Evolutionary conservation across 1,284 basidiomycete species (phyloP).

Genomic region (Pseudozyma sp.): DNA sequence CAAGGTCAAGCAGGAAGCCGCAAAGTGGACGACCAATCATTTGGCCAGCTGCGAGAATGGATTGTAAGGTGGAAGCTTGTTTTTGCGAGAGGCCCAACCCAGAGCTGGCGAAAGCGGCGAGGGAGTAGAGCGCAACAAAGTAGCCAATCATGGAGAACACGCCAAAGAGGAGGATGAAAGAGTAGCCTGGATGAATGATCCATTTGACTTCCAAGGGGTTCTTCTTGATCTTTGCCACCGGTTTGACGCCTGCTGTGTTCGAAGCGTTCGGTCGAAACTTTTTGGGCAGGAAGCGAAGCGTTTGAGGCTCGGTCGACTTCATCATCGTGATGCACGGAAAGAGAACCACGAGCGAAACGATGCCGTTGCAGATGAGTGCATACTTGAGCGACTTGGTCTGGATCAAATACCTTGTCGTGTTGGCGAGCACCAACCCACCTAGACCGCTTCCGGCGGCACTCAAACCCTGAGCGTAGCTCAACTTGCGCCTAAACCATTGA

Average conservation of each 20-base stretch:
- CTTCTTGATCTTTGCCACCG: slow-evolving; percentile 49
- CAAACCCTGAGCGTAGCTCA: slow-evolving; percentile 35
- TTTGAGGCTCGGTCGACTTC: slow-evolving; percentile 53
- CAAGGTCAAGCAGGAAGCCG: slow-evolving; percentile 69
- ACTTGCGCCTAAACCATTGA: slow-evolving; percentile 40
- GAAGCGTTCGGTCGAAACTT: background rate
- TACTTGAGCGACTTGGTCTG: slow-evolving; percentile 47
- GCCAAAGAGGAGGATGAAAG: slow-evolving; percentile 59
- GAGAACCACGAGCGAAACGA: slow-evolving; percentile 68
- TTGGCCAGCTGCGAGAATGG: slow-evolving; percentile 71
- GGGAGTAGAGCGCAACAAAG: slow-evolving; percentile 71
- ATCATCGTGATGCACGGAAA: slow-evolving; percentile 68
- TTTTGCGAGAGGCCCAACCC: slow-evolving; percentile 70
- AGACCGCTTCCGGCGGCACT: slow-evolving; percentile 32
- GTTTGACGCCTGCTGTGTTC: slow-evolving; percentile 29
- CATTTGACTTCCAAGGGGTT: slow-evolving; percentile 56
- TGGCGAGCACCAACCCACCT: slow-evolving; percentile 40
- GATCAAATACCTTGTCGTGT: slow-evolving; percentile 44
- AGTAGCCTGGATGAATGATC: slow-evolving; percentile 65
- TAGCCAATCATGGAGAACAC: slow-evolving; percentile 69
- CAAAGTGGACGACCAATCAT: slow-evolving; percentile 70
- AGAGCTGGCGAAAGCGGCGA: slow-evolving; percentile 70
- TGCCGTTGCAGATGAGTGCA: slow-evolving; percentile 61
- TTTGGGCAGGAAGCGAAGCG: slow-evolving; percentile 20
- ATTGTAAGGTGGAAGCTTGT: slow-evolving; percentile 70